A percentile compares a stretch with the other conserved stretches of the same genome.
phyloP scores from a whole-genome alignment of 768 basidiomycete genomes.

The Boletus sp. region DNA sequence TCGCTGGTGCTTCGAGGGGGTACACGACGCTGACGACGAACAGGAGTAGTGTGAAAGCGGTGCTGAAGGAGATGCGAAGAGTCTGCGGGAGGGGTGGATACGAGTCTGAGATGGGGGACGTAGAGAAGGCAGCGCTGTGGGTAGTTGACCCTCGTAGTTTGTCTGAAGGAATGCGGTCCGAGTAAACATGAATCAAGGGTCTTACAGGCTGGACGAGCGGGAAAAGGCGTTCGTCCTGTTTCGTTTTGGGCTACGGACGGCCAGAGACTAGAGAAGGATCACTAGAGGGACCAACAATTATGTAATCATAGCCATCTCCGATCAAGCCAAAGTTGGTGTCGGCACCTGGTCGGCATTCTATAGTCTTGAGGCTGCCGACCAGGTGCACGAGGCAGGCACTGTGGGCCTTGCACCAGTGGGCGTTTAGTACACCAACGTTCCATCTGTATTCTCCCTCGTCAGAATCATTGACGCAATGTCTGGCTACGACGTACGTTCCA shows the following conservation, averaged over 20 bases:
- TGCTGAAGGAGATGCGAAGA: conserved; percentile 63
- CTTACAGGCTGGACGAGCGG: no score
- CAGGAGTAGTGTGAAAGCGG: conserved; percentile 66
- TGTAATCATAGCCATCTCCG: no score
- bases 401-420: no score
- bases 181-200: background rate
- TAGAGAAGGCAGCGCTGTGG: conserved; percentile 53
- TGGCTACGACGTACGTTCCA: background rate
- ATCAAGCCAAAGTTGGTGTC: no score
- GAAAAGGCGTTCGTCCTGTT: no score
- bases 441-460: background rate
- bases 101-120: conserved; percentile 14
- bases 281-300: no score
- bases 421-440: background rate
- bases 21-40: conserved; percentile 93
- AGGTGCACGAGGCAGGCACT: no score
- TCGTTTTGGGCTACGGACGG: no score
- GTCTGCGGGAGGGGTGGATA: conserved; percentile 4
- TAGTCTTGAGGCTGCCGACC: no score
- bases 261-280: no score
- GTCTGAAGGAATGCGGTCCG: conserved; percentile 17
- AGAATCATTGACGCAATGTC: background rate
- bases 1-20: conserved; percentile 61
- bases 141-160: conserved; percentile 72
- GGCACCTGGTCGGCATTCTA: no score